These are phyloP conservation scores for Spinacia oleracea DNA, from an alignment of 179 eudicot genomes.

Conservation along the genomic window DNA sequence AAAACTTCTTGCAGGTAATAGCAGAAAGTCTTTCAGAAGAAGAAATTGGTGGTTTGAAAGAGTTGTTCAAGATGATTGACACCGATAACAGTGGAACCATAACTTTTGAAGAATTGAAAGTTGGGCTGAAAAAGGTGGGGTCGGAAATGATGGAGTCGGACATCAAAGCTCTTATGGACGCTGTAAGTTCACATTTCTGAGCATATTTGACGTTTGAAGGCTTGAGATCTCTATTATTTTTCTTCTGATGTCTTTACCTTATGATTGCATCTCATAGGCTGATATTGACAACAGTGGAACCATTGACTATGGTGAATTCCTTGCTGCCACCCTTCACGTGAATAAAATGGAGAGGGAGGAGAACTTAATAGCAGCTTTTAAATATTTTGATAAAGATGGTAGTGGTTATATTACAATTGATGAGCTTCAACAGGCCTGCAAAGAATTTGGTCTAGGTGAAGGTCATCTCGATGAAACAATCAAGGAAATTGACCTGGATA, in stretches of 20 bases:
- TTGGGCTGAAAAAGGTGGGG: slow-evolving; percentile 75
- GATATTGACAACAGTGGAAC: slow-evolving; percentile 90
- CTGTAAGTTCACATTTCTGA: slow-evolving; percentile 45
- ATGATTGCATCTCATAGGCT: slow-evolving; percentile 50
- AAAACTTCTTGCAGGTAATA: slow-evolving; percentile 56
- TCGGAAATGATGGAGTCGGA: slow-evolving; percentile 81
- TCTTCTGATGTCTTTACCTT: neutral
- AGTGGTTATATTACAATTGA: slow-evolving; percentile 91
- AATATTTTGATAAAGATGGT: slow-evolving; percentile 90
- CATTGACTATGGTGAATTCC: slow-evolving; percentile 90
- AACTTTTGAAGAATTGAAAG: slow-evolving; percentile 85
- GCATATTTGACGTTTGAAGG: neutral
- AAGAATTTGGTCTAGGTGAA: slow-evolving; percentile 83
- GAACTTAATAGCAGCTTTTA: slow-evolving; percentile 81
- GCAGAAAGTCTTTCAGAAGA: slow-evolving; percentile 97
- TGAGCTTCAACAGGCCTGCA: slow-evolving; percentile 95
- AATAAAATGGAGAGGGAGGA: slow-evolving; percentile 96
- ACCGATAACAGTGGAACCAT: slow-evolving; percentile 90
- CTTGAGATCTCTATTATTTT: neutral
- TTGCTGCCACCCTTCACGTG: slow-evolving; percentile 90
- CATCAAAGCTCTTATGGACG: slow-evolving; percentile 80
- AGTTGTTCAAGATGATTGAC: slow-evolving; percentile 88
- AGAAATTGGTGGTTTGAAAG: slow-evolving; percentile 90
- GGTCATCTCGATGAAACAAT: slow-evolving; percentile 73
- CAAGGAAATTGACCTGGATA: slow-evolving; percentile 83